Evolutionary conservation across 1,139 yeast genomes (phyloP).

Genomic region (Lodderomyces margitis): DNA sequence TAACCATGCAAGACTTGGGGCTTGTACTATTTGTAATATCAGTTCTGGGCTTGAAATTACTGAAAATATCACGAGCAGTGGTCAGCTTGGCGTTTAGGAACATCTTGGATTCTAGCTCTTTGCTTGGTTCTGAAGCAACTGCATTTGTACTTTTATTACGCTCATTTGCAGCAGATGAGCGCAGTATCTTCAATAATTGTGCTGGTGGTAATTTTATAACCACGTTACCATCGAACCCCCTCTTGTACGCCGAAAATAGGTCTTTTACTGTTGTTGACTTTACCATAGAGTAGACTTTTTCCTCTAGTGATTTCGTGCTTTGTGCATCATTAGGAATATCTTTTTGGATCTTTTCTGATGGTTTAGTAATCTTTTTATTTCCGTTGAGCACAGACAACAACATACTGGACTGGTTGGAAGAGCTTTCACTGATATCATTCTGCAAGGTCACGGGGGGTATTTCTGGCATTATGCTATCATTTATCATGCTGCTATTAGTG

Average conservation of each 20-base stretch:
- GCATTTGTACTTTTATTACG: too few species aligned
- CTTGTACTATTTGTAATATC: too few species aligned
- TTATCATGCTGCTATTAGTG: too few species aligned
- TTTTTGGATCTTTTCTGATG: neutral
- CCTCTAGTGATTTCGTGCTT: constrained; percentile 6
- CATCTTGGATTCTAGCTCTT: constrained; percentile 7
- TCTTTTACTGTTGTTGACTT: constrained; percentile 27
- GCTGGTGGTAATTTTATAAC: constrained; percentile 7
- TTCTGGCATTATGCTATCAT: neutral
- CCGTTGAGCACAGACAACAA: neutral
- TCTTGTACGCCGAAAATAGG: constrained; percentile 16
- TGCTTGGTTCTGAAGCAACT: neutral
- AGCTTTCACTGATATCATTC: neutral
- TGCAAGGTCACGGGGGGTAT: neutral
- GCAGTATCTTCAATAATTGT: neutral
- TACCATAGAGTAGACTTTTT: constrained; percentile 11
- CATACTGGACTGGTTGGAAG: neutral
- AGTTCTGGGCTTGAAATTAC: neutral
- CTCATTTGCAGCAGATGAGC: neutral
- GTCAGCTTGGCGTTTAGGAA: constrained; percentile 9
- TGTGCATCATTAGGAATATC: neutral
- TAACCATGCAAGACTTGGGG: constrained; percentile 7
- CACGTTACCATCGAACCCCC: constrained; percentile 3
- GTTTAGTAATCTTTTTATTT: neutral
- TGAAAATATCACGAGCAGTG: constrained; percentile 16